Percentiles rank a stretch among this genome's conserved stretches.
Evolutionary conservation across 1,284 basidiomycete species (phyloP).

Genomic region (Pulchroboletus neoregius): DNA sequence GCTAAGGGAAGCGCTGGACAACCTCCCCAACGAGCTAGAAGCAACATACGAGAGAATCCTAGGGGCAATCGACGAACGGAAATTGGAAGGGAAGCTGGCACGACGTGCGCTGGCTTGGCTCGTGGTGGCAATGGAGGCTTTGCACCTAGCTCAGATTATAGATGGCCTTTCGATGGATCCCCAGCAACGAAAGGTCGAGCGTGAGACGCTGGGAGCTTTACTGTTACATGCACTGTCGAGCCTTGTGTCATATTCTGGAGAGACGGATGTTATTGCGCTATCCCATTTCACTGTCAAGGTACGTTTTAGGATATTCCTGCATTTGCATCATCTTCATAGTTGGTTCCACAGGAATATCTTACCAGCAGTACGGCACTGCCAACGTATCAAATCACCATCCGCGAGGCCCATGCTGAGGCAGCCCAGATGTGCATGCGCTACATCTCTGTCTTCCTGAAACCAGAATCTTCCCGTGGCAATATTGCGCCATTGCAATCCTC

Average conservation of each 20-base stretch:
- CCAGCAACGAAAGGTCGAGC: neutral
- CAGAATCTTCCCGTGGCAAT: neutral
- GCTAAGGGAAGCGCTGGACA: neutral
- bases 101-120: slow-evolving; percentile 3
- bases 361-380: neutral
- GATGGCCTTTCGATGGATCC: neutral
- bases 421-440: slow-evolving; percentile 1
- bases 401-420: neutral
- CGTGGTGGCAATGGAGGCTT: neutral
- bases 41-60: neutral
- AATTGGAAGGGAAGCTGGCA: neutral
- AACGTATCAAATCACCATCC: neutral
- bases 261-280: neutral
- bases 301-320: neutral
- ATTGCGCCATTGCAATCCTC: neutral
- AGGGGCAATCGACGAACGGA: neutral
- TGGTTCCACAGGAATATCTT: slow-evolving; percentile 1
- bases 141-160: neutral
- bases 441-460: neutral
- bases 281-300: slow-evolving; percentile 7
- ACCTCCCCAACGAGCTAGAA: neutral
- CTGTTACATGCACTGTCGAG: neutral
- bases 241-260: slow-evolving; percentile 3
- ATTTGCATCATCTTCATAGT: neutral
- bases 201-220: neutral